These are phyloP conservation scores for Xylaria scruposa DNA, from an alignment of 495 filamentous ascomycete species.

Conservation along the genomic window DNA sequence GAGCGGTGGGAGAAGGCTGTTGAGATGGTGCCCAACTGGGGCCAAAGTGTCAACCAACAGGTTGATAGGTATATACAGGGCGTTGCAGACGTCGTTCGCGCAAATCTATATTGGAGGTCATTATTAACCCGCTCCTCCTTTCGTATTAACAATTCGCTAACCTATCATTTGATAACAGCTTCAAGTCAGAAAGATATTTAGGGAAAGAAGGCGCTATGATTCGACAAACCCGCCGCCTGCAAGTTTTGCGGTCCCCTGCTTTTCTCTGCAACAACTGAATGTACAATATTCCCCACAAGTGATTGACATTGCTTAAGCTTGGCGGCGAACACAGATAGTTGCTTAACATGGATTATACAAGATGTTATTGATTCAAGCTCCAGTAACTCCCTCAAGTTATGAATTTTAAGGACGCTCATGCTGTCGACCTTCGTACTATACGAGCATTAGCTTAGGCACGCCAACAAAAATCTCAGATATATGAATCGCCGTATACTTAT, in stretches of 20 bases:
- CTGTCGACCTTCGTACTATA: background rate
- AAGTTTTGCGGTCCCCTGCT: background rate
- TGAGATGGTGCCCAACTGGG: conserved; percentile 43
- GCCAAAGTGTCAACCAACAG: conserved; percentile 37
- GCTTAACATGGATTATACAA: background rate
- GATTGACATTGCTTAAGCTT: background rate
- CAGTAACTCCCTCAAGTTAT: background rate
- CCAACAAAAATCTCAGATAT: no score
- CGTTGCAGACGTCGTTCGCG: conserved; percentile 39
- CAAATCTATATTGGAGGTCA: conserved; percentile 49
- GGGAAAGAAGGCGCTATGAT: conserved; percentile 1
- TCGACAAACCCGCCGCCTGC: conserved; percentile 9
- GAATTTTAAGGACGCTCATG: background rate
- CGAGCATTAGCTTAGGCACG: no score
- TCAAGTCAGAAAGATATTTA: conserved; percentile 15
- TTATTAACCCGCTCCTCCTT: background rate
- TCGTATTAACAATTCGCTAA: background rate
- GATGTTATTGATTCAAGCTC: background rate
- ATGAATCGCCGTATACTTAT: no score
- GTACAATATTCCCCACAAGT: background rate
- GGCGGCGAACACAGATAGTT: background rate
- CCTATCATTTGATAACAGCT: background rate
- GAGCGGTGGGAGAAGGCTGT: conserved; percentile 44
- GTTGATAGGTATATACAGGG: conserved; percentile 45
- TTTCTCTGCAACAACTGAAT: background rate